A percentile compares a stretch with the other conserved stretches of the same genome.
Evolutionary conservation across 805 yeast species (phyloP).

Genomic region (Schwanniomyces polymorphus): DNA sequence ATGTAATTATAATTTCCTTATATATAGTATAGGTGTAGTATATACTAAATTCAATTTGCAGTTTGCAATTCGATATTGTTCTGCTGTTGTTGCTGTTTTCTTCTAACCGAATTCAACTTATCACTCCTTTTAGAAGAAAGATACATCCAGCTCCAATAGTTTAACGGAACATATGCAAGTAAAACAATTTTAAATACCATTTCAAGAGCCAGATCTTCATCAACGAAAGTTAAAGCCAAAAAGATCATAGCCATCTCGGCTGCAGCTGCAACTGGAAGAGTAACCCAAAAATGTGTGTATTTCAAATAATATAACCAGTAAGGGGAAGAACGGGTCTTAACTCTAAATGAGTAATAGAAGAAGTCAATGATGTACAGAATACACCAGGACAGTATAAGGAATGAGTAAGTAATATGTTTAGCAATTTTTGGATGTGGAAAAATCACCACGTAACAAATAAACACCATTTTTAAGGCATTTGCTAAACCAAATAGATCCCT

Average conservation of each 20-base stretch:
- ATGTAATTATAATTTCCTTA: background rate
- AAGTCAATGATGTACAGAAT: constrained; percentile 30
- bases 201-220: constrained; percentile 24
- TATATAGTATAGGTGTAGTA: background rate
- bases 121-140: constrained; percentile 17
- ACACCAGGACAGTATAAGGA: constrained; percentile 38
- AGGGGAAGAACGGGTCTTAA: constrained; percentile 37
- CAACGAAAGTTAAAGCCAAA: constrained; percentile 33
- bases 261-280: constrained; percentile 30
- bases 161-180: constrained; percentile 35
- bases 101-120: constrained; percentile 20
- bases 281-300: constrained; percentile 31
- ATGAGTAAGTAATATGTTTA: constrained; percentile 40
- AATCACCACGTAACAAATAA: constrained; percentile 43
- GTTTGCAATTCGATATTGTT: background rate
- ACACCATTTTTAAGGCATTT: constrained; percentile 30
- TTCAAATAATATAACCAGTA: constrained; percentile 35
- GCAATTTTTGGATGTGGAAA: constrained; percentile 43
- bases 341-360: constrained; percentile 33
- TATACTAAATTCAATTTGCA: background rate
- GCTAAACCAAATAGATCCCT: constrained; percentile 27
- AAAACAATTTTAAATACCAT: constrained; percentile 22
- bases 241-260: constrained; percentile 37
- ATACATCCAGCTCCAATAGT: constrained; percentile 34
- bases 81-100: constrained; percentile 11